Conservation (phyloP, 257 asterid species). For the Mentha longifolia region DNA sequence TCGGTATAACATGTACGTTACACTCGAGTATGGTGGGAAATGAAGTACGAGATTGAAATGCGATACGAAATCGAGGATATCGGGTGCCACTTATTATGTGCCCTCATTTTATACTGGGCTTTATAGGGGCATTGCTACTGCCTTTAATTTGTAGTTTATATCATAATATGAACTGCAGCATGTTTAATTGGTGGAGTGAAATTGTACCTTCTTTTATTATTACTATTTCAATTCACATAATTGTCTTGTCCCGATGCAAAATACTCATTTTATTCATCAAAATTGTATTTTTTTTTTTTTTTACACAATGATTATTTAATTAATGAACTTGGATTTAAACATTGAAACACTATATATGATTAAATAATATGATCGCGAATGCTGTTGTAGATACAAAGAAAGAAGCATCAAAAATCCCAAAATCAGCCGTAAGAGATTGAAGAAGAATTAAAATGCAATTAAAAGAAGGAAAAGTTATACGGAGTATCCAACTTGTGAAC, state of each 20-base stretch:
- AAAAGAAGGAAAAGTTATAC: too few relatives aligned
- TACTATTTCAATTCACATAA: neutral
- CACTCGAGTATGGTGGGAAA: neutral
- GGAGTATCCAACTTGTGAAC: too few relatives aligned
- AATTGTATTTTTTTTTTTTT: neutral
- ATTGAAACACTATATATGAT: neutral
- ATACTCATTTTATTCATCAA: neutral
- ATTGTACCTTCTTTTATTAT: neutral
- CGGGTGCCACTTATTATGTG: neutral
- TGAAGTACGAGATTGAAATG: slow-evolving; percentile 13
- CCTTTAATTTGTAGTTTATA: neutral
- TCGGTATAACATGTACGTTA: neutral
- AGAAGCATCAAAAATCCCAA: neutral
- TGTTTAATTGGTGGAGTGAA: slow-evolving; percentile 26
- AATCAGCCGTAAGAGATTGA: neutral
- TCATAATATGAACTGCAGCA: slow-evolving; percentile 6
- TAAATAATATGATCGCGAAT: too few relatives aligned
- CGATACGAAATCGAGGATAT: slow-evolving; percentile 2
- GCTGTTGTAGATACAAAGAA: neutral
- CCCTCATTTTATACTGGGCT: slow-evolving; percentile 43
- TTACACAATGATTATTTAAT: neutral
- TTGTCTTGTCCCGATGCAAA: neutral
- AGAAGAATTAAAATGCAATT: too few relatives aligned
- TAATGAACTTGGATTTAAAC: neutral
- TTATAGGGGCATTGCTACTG: slow-evolving; percentile 22